Percentiles rank a stretch among this genome's conserved stretches.
Evolutionary conservation across 805 yeast species (phyloP).

Genomic region (Metschnikowia aberdeeniae): DNA sequence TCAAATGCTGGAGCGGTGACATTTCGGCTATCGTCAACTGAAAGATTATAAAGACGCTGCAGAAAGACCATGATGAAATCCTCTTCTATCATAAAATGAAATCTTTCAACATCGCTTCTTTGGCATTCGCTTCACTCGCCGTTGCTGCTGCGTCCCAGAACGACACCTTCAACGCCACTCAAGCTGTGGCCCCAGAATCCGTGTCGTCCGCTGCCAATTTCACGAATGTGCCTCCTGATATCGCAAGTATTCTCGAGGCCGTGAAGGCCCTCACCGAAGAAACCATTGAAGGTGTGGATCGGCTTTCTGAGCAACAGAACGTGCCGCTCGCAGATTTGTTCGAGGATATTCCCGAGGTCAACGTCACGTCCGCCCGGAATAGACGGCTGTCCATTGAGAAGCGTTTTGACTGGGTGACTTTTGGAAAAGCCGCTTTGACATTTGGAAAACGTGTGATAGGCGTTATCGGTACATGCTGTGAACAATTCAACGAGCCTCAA

Average conservation of each 20-base stretch:
- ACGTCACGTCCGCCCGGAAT: neutral
- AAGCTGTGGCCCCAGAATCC: no score
- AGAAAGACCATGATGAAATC: neutral
- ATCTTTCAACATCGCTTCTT: neutral
- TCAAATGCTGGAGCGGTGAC: no score
- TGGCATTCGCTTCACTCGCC: neutral
- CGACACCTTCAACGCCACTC: neutral
- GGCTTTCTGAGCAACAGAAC: neutral
- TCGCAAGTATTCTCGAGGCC: neutral
- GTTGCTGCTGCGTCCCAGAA: neutral
- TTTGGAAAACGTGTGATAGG: no score
- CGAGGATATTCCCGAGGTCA: neutral
- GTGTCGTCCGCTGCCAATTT: no score
- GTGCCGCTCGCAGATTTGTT: neutral
- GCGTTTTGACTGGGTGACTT: no score
- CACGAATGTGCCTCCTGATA: neutral
- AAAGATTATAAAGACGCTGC: no score
- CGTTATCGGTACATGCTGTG: no score
- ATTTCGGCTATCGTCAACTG: no score
- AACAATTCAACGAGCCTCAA: no score
- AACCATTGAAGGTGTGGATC: neutral
- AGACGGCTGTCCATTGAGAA: neutral
- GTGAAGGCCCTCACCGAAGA: constrained; percentile 1
- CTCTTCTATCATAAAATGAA: neutral
- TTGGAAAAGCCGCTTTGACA: no score